Evolutionary conservation across 306 rosid genomes (phyloP).

Genomic region (Morella rubra): DNA sequence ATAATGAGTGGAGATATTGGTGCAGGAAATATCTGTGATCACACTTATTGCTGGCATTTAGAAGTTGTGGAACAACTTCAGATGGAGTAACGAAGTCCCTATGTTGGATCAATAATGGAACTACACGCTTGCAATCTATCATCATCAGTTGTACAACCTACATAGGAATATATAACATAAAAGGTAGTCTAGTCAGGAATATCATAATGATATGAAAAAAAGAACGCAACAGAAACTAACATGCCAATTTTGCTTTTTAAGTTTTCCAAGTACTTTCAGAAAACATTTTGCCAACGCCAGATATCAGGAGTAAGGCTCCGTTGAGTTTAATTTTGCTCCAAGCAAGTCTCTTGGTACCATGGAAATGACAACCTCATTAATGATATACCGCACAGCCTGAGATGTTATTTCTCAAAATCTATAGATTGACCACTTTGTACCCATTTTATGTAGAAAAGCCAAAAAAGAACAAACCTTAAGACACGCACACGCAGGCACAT

Average conservation of each 20-base stretch:
- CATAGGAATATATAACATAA: constrained; percentile 29
- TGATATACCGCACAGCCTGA: constrained; percentile 9
- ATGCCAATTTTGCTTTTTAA: not conserved
- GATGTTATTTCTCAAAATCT: constrained; percentile 10
- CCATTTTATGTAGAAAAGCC: too few species aligned
- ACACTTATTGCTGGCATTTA: constrained; percentile 48
- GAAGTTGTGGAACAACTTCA: constrained; percentile 80
- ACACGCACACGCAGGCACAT: too few species aligned
- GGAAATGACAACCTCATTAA: constrained; percentile 7
- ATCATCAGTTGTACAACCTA: constrained; percentile 90
- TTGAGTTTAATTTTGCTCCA: constrained; percentile 25
- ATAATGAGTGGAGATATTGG: constrained; percentile 84
- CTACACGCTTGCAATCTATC: constrained; percentile 93
- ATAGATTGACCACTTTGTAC: too few species aligned
- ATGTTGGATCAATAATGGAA: constrained; percentile 68
- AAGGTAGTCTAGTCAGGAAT: constrained; percentile 19
- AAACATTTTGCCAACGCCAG: constrained; percentile 22
- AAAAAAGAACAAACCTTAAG: too few species aligned
- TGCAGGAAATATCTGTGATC: constrained; percentile 76
- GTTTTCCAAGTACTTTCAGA: constrained; percentile 19
- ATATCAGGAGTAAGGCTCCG: constrained; percentile 21
- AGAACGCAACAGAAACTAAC: not conserved
- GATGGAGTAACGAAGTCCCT: constrained; percentile 67
- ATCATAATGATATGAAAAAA: constrained; percentile 9
- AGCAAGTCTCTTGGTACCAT: constrained; percentile 10